Conservation (phyloP, 495 filamentous ascomycete genomes). For the Daldinia caldariorum region DNA sequence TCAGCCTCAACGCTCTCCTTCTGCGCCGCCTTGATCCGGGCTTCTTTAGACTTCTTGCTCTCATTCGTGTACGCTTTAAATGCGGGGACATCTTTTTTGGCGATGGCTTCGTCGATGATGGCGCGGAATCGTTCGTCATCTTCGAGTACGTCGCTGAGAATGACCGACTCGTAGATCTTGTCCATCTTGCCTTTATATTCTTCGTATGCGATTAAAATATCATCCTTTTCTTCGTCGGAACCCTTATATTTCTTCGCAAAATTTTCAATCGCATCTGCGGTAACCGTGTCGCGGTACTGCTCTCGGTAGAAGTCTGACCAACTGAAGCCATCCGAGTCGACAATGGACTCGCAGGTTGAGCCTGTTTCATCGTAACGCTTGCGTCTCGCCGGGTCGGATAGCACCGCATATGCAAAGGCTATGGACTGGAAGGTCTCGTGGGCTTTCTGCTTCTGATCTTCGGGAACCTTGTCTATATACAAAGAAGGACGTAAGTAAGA, state of each 20-base stretch:
- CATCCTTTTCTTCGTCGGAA: conserved; percentile 83
- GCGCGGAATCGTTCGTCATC: conserved; percentile 85
- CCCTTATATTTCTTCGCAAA: conserved; percentile 82
- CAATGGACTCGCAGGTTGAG: conserved; percentile 78
- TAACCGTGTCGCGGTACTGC: conserved; percentile 79
- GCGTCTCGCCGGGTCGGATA: conserved; percentile 81
- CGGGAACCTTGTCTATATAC: conserved; percentile 74
- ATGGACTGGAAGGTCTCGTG: conserved; percentile 85
- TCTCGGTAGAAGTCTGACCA: conserved; percentile 89
- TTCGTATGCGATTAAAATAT: conserved; percentile 79
- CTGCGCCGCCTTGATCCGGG: conserved; percentile 69
- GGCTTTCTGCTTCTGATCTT: conserved; percentile 71
- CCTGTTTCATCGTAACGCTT: conserved; percentile 89
- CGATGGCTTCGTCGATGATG: conserved; percentile 86
- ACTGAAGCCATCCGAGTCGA: conserved; percentile 80
- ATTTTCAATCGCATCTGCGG: conserved; percentile 71
- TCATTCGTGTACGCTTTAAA: conserved; percentile 78
- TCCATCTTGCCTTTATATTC: conserved; percentile 76
- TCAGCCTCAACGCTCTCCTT: conserved; percentile 78
- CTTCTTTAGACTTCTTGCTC: conserved; percentile 68
- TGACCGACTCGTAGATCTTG: conserved; percentile 78
- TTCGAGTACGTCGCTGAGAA: conserved; percentile 83
- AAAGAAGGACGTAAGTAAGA: conserved; percentile 7
- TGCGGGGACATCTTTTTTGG: conserved; percentile 66
- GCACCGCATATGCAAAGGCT: conserved; percentile 91